These are phyloP conservation scores for Picocystis sp. DNA, from an alignment of 163 green algal genomes.

Conservation along the genomic window DNA sequence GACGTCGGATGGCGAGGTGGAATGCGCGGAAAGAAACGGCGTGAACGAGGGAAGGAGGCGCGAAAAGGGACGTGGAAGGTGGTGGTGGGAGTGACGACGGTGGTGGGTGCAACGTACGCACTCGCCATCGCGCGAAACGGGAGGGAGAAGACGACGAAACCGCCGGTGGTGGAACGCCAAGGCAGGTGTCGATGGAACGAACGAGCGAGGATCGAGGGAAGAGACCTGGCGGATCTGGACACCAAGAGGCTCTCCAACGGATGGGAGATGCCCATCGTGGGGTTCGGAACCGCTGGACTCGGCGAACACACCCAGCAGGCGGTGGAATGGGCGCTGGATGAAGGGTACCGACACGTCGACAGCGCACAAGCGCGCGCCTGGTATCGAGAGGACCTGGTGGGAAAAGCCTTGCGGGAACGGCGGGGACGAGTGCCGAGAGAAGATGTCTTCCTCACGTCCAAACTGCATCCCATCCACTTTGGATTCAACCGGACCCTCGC, in stretches of 20 bases:
- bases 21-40: no score
- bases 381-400: slow-evolving; percentile 65
- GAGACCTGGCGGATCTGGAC: neutral
- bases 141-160: no score
- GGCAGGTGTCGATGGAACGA: neutral
- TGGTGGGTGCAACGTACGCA: no score
- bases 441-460: slow-evolving; percentile 56
- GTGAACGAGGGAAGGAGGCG: no score
- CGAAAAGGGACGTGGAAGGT: no score
- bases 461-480: slow-evolving; percentile 57
- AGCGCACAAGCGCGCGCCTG: slow-evolving; percentile 56
- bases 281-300: slow-evolving; percentile 59
- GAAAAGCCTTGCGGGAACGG: slow-evolving; percentile 16
- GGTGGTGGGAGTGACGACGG: no score
- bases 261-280: slow-evolving; percentile 43
- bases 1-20: no score
- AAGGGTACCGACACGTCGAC: slow-evolving; percentile 53
- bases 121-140: no score
- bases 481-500: slow-evolving; percentile 35
- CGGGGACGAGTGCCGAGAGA: slow-evolving; percentile 18
- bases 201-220: neutral
- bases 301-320: slow-evolving; percentile 26
- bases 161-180: no score
- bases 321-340: slow-evolving; percentile 31
- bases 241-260: slow-evolving; percentile 30